A percentile compares a stretch with the other conserved stretches of the same genome.
phyloP scores from a whole-genome alignment of 1,284 basidiomycete genomes.

The Rhodotorula sp. region DNA sequence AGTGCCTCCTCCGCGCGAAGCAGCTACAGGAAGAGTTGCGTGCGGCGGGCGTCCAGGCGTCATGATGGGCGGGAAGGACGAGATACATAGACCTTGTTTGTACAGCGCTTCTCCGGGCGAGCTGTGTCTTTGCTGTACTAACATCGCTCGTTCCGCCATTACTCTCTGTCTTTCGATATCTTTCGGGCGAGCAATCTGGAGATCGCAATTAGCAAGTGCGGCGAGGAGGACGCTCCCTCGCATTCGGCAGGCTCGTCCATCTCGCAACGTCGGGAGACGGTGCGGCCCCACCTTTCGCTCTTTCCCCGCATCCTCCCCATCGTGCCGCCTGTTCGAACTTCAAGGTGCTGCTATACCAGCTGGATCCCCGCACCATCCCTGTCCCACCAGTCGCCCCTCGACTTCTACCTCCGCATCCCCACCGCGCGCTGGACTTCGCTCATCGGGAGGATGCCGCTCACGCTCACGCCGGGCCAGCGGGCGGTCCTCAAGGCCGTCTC shows the following conservation, averaged over 20 bases:
- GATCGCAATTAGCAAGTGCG: too few species aligned
- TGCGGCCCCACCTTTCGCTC: too few species aligned
- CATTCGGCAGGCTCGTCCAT: too few species aligned
- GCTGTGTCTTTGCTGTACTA: background rate
- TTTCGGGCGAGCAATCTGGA: too few species aligned
- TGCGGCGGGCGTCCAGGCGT: background rate
- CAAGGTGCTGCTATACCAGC: too few species aligned
- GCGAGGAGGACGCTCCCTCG: too few species aligned
- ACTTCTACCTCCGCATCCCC: background rate
- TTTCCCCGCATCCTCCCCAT: too few species aligned
- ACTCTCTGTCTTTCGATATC: too few species aligned
- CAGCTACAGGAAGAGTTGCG: constrained; percentile 19
- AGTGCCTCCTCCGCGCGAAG: constrained; percentile 22
- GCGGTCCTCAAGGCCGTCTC: constrained; percentile 16
- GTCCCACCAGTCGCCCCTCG: too few species aligned
- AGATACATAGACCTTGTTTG: background rate
- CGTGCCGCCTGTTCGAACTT: too few species aligned
- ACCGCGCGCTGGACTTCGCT: background rate
- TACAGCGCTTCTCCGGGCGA: background rate
- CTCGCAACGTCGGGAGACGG: too few species aligned
- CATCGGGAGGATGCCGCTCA: background rate
- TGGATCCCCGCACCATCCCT: too few species aligned
- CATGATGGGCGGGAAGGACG: background rate
- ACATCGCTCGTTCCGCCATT: background rate
- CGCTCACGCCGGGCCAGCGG: constrained; percentile 8